A percentile compares a stretch with the other conserved stretches of the same genome.
These are phyloP conservation scores for Dictyostelium discoideum DNA, from an alignment of 78 protist species.

Conservation along the genomic window DNA sequence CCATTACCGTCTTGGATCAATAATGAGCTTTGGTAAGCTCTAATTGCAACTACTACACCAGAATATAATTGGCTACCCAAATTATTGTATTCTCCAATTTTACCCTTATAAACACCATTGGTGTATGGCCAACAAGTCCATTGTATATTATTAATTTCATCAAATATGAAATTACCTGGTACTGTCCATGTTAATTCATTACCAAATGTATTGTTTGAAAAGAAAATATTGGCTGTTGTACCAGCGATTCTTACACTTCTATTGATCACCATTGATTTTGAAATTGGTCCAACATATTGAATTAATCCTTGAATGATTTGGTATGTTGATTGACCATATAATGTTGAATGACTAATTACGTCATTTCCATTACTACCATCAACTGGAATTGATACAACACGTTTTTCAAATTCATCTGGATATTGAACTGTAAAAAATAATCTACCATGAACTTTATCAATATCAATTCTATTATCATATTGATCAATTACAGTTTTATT, in stretches of 20 bases:
- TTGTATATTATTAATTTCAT: background rate
- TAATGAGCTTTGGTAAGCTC: background rate
- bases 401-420: background rate
- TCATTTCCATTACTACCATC: background rate
- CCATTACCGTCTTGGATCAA: background rate
- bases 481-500: background rate
- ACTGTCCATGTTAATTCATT: background rate
- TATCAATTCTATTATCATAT: slow-evolving; percentile 6
- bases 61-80: background rate
- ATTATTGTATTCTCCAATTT: background rate
- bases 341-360: background rate
- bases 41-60: background rate
- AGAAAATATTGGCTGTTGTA: background rate
- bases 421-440: background rate
- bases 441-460: background rate
- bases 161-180: background rate
- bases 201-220: background rate
- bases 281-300: background rate
- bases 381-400: slow-evolving; percentile 5
- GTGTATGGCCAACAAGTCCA: background rate
- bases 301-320: background rate
- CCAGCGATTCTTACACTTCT: background rate
- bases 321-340: background rate
- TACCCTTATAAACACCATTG: background rate
- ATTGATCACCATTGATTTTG: background rate